Conservation (phyloP, 2,329 filamentous ascomycete species). For the Raffaelea deltoideospora region DNA sequence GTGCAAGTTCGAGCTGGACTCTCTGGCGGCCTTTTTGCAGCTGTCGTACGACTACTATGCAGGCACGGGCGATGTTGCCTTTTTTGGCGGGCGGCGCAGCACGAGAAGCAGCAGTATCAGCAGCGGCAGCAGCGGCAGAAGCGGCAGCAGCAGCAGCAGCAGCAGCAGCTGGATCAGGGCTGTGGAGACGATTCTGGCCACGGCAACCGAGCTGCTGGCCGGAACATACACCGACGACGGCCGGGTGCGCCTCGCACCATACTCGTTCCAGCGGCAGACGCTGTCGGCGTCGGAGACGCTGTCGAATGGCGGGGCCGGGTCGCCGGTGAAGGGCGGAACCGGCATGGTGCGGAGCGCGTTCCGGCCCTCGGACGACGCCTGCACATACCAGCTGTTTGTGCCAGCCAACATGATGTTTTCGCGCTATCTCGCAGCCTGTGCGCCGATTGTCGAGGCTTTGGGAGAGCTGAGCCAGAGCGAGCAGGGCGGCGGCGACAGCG, state of each 20-base stretch:
- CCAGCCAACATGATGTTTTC: slow-evolving; percentile 62
- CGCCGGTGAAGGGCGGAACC: slow-evolving; percentile 53
- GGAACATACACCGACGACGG: slow-evolving; percentile 47
- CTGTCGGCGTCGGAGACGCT: slow-evolving; percentile 59
- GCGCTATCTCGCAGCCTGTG: slow-evolving; percentile 30
- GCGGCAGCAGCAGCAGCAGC: no score
- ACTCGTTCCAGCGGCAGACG: slow-evolving; percentile 56
- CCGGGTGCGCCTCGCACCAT: slow-evolving; percentile 37
- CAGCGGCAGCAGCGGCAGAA: no score
- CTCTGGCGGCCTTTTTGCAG: slow-evolving; percentile 60
- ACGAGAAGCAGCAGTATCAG: no score
- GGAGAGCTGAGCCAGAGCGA: no score
- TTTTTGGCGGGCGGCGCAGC: slow-evolving; percentile 48
- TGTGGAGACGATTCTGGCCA: slow-evolving; percentile 45
- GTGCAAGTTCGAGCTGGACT: slow-evolving; percentile 78
- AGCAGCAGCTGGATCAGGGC: slow-evolving; percentile 50
- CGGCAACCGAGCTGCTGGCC: slow-evolving; percentile 47
- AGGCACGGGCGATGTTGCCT: slow-evolving; percentile 47
- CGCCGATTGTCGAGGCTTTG: slow-evolving; percentile 20
- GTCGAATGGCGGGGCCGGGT: slow-evolving; percentile 50
- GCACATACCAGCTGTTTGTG: slow-evolving; percentile 63
- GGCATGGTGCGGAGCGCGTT: slow-evolving; percentile 64
- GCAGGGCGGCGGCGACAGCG: slow-evolving; percentile 15
- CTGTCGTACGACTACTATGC: slow-evolving; percentile 58
- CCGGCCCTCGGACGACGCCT: slow-evolving; percentile 64